These are phyloP conservation scores for Friedmanniomyces simplex DNA, from an alignment of 495 filamentous ascomycete genomes.

Conservation along the genomic window DNA sequence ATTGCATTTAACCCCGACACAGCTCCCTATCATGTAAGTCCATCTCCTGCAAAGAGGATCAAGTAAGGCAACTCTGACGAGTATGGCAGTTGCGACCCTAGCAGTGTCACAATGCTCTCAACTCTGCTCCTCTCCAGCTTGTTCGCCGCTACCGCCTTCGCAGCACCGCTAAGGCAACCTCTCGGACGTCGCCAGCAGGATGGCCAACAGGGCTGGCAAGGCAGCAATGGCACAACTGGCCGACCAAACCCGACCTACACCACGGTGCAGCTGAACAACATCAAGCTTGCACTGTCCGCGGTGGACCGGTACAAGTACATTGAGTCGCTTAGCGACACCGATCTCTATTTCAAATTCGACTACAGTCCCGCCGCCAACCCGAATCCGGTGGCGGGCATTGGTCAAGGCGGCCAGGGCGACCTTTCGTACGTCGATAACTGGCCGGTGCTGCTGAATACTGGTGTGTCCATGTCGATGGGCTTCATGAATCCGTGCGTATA, in stretches of 20 bases:
- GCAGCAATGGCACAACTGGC: not conserved
- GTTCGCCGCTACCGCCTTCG: not conserved
- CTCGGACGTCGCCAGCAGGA: not conserved
- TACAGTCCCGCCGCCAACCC: not conserved
- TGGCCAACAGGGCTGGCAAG: not conserved
- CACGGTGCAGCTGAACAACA: not conserved
- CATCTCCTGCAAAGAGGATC: no score
- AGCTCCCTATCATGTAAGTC: no score
- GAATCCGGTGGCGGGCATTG: not conserved
- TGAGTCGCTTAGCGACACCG: not conserved
- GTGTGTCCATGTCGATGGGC: conserved; percentile 4
- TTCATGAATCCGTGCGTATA: conserved; percentile 1
- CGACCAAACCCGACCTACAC: conserved; percentile 5
- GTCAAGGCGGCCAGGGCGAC: conserved; percentile 6
- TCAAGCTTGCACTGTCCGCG: conserved; percentile 2
- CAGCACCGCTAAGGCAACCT: not conserved
- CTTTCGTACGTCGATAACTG: conserved; percentile 5
- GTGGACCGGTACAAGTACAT: conserved; percentile 1
- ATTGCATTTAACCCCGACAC: no score
- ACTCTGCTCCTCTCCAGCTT: not conserved
- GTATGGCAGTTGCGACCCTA: no score
- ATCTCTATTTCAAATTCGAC: conserved; percentile 7
- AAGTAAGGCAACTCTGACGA: no score
- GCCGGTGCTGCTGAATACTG: not conserved
- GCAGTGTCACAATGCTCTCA: not conserved